Percentiles rank a stretch among this genome's conserved stretches.
phyloP scores from a whole-genome alignment of 2,329 filamentous ascomycete genomes.

The Verticillium nubilum region DNA sequence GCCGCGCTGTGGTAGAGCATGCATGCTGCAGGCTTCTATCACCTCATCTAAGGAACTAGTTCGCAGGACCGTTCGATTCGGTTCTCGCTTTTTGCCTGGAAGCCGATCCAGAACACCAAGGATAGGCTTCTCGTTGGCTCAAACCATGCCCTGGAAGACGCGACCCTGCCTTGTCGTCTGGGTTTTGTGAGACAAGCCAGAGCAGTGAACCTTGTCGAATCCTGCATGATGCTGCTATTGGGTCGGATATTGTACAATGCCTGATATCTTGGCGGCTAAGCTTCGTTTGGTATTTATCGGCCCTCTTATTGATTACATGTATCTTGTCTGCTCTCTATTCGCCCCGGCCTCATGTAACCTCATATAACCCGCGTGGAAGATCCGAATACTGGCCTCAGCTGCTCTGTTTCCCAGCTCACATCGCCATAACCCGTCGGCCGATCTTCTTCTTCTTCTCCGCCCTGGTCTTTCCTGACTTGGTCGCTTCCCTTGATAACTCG shows the following conservation, averaged over 20 bases:
- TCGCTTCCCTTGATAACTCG: not conserved
- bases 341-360: not conserved
- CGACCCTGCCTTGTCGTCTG: not conserved
- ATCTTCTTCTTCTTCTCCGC: not conserved
- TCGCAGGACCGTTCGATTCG: not conserved
- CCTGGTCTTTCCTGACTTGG: too few species aligned
- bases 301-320: not conserved
- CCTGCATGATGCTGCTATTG: not conserved
- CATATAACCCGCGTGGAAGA: not conserved
- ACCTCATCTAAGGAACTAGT: not conserved
- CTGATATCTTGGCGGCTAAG: not conserved
- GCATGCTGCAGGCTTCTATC: not conserved
- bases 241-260: not conserved
- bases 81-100: not conserved
- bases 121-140: not conserved
- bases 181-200: not conserved
- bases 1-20: not conserved
- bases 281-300: not conserved
- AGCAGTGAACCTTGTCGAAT: not conserved
- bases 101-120: not conserved
- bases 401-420: not conserved
- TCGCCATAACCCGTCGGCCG: not conserved
- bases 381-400: not conserved
- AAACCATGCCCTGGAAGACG: not conserved
- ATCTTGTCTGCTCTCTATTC: not conserved